Conservation (phyloP, 2,329 filamentous ascomycete species). For the Macroventuria anomochaeta region DNA sequence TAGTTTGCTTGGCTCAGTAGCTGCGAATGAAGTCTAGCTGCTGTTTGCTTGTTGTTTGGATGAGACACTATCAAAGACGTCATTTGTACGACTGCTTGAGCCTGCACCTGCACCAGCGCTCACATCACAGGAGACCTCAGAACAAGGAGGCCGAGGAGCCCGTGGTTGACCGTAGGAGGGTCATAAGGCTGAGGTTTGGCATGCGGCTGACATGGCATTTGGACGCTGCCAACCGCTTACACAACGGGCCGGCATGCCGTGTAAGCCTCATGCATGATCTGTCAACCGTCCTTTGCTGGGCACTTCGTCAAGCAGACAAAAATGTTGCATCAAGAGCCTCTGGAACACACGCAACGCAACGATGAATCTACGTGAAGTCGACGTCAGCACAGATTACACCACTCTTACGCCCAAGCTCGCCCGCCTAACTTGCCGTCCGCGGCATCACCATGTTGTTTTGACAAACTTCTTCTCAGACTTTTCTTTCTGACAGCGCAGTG, state of each 20-base stretch:
- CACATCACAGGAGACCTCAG: background rate
- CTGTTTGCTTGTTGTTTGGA: background rate
- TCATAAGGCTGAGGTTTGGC: background rate
- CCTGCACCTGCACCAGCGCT: background rate
- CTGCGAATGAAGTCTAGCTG: background rate
- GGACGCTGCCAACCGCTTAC: background rate
- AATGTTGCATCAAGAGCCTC: background rate
- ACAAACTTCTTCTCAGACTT: background rate
- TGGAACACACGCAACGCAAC: background rate
- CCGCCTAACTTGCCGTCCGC: slow-evolving; percentile 11
- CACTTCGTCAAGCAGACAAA: background rate
- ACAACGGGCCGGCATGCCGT: slow-evolving; percentile 12
- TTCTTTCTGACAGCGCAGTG: background rate
- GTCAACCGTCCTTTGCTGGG: background rate
- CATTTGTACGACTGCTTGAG: background rate
- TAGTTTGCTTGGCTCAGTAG: background rate
- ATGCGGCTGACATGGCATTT: slow-evolving; percentile 3
- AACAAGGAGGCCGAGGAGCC: background rate
- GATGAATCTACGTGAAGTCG: background rate
- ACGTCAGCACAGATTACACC: slow-evolving; percentile 2
- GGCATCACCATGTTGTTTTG: slow-evolving; percentile 1
- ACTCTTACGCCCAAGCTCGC: slow-evolving; percentile 16
- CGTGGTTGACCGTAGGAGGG: background rate
- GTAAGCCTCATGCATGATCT: slow-evolving; percentile 3
- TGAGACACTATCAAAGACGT: background rate